Evolutionary conservation across 768 basidiomycete species (phyloP).

Genomic region (Dioszegia aurantiaca): DNA sequence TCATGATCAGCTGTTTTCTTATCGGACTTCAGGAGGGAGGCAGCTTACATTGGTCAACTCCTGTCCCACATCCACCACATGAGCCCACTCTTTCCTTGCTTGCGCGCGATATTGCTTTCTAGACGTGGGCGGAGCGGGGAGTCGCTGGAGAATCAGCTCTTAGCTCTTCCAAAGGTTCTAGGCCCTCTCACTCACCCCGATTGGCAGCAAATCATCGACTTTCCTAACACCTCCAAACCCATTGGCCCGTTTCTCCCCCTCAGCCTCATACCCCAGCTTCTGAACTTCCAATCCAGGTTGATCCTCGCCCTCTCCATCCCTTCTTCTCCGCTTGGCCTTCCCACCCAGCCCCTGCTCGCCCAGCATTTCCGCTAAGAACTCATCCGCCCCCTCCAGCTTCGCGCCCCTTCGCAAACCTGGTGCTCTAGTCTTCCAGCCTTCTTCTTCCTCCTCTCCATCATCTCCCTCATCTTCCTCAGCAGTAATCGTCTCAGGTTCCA

Average conservation of each 20-base stretch:
- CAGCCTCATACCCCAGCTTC: slow-evolving; percentile 31
- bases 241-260: slow-evolving; percentile 47
- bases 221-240: slow-evolving; percentile 56
- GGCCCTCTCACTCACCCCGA: slow-evolving; percentile 56
- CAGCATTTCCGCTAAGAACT: slow-evolving; percentile 44
- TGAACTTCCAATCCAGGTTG: slow-evolving; percentile 29
- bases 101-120: slow-evolving; percentile 39
- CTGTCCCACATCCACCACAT: slow-evolving; percentile 88
- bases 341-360: slow-evolving; percentile 36
- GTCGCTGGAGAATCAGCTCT: slow-evolving; percentile 31
- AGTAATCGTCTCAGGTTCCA: slow-evolving; percentile 56
- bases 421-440: slow-evolving; percentile 62
- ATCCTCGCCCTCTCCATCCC: slow-evolving; percentile 34
- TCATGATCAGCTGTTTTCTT: not conserved
- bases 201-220: slow-evolving; percentile 74
- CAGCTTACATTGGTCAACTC: slow-evolving; percentile 66
- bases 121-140: slow-evolving; percentile 44
- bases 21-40: not conserved
- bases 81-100: slow-evolving; percentile 92
- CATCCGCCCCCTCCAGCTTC: slow-evolving; percentile 57
- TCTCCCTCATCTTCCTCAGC: slow-evolving; percentile 47
- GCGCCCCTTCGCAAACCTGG: slow-evolving; percentile 82
- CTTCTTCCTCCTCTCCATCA: slow-evolving; percentile 45
- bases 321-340: slow-evolving; percentile 46
- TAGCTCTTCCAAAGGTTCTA: not conserved